Evolutionary conservation across 1,284 basidiomycete species (phyloP), one percentile per base, ranked within the genome.

Genomic region (Microbotryum silenes-acaulis): DNA sequence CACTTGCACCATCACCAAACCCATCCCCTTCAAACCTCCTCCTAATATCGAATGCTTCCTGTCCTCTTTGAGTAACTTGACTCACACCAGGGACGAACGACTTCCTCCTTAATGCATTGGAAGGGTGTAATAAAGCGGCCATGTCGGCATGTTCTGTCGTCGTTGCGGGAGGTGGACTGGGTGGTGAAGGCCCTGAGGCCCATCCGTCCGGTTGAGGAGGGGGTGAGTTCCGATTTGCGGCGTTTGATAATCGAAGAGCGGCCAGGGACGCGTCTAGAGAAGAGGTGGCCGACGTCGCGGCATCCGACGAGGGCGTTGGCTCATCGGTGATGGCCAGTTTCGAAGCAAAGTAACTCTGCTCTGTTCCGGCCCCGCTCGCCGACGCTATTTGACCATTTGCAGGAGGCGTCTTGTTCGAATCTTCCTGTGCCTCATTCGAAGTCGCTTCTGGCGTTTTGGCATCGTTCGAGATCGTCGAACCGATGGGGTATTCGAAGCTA

Each of bases 271-370:
- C n/a, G 46, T 21, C 46, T 33, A 45, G 16, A 14, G 50, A 51
- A 23, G 51, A 29, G 42, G 51, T 21, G 21, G n/a, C 29, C 12
- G 8, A 33, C 20, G 9, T 31, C 47, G 46, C 33, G 27, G 21
- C 21, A 44, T 6, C 49, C 44, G 21, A 25, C 21, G 49, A 49
- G n/a, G n/a, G 25, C 29, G 42, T 25, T 12, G 42, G n/a, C 23
- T 47, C 23, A 9, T 23, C 8, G 33, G 60, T 12, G 21, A 4
- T 14, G 16, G 23, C 47, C 48, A 25, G 18, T 31, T 57, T 54
- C 3, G 27, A 46, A 29, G 61, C 59, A 57, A 66, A 66, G 49
- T 66, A 66, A 20, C 54, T 56, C 50, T 59, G 57, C 27, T 63
- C 61, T 21, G 44, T 54, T 6, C 14, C 25, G 16, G 29, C 1